These are phyloP conservation scores for Boletellus dicymbophilus DNA, from an alignment of 1,284 basidiomycete species.

Conservation along the genomic window DNA sequence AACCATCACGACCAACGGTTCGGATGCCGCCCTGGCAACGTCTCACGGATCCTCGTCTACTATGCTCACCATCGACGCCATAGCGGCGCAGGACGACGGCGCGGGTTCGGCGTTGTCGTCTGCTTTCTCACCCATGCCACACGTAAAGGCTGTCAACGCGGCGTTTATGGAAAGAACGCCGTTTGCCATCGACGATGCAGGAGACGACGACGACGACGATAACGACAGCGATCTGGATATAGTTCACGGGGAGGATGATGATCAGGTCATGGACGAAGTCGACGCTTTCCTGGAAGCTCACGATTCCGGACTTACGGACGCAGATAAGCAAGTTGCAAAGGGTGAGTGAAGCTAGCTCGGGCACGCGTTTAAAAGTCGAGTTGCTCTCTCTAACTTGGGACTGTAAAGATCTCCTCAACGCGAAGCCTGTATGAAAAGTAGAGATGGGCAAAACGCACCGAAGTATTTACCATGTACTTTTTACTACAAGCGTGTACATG, in stretches of 20 bases:
- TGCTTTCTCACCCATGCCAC: slow-evolving; percentile 55
- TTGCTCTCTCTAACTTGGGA: slow-evolving; percentile 7
- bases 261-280: slow-evolving; percentile 89
- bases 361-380: no score
- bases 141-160: slow-evolving; percentile 79
- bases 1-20: slow-evolving; percentile 30
- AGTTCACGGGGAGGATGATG: slow-evolving; percentile 66
- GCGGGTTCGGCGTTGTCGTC: slow-evolving; percentile 34
- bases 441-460: background rate
- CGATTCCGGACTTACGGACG: slow-evolving; percentile 83
- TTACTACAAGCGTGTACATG: slow-evolving; percentile 12
- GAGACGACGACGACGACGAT: slow-evolving; percentile 65
- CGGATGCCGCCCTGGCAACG: slow-evolving; percentile 21
- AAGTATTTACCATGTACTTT: no score
- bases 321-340: slow-evolving; percentile 82
- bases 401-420: slow-evolving; percentile 60
- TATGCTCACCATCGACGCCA: slow-evolving; percentile 39
- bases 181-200: slow-evolving; percentile 92
- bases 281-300: slow-evolving; percentile 93
- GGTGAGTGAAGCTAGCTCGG: no score
- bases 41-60: slow-evolving; percentile 42
- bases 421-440: slow-evolving; percentile 51
- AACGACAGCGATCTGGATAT: slow-evolving; percentile 66
- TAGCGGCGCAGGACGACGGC: slow-evolving; percentile 25
- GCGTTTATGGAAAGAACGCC: slow-evolving; percentile 88